phyloP scores from a whole-genome alignment of 805 yeast genomes.

The Lipomyces lipofer region DNA sequence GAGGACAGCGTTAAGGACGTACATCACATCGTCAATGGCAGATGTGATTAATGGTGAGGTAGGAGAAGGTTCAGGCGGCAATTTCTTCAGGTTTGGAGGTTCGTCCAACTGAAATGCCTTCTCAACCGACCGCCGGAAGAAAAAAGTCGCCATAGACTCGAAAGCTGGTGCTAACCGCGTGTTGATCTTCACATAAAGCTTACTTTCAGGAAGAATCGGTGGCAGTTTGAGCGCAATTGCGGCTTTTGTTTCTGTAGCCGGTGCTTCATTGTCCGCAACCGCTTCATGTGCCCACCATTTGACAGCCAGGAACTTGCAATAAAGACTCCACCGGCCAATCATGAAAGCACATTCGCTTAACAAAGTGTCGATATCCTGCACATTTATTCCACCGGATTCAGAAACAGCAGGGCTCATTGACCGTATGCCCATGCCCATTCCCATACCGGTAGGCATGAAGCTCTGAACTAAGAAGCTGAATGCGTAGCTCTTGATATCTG shows the following conservation, averaged over 20 bases:
- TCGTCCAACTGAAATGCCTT: slow-evolving; percentile 80
- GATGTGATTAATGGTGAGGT: slow-evolving; percentile 56
- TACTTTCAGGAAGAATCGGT: slow-evolving; percentile 52
- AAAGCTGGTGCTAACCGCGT: slow-evolving; percentile 59
- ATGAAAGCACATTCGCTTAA: slow-evolving; percentile 72
- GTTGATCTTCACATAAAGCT: slow-evolving; percentile 57
- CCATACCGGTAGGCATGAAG: slow-evolving; percentile 33
- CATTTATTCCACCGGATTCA: slow-evolving; percentile 43
- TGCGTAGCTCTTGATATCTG: slow-evolving; percentile 57
- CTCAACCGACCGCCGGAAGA: slow-evolving; percentile 74
- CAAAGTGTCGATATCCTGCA: slow-evolving; percentile 66
- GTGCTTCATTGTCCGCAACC: not conserved
- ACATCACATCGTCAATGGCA: slow-evolving; percentile 78
- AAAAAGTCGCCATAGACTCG: slow-evolving; percentile 63
- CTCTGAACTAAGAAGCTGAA: slow-evolving; percentile 49
- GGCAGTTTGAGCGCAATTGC: slow-evolving; percentile 44
- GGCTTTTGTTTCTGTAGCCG: not conserved
- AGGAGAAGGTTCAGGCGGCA: slow-evolving; percentile 51
- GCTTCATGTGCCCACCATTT: slow-evolving; percentile 30
- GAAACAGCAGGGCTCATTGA: slow-evolving; percentile 36
- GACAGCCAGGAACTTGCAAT: slow-evolving; percentile 39
- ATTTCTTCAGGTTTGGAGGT: slow-evolving; percentile 56
- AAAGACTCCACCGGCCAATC: slow-evolving; percentile 82
- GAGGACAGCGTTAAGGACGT: slow-evolving; percentile 68
- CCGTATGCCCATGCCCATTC: slow-evolving; percentile 24